Percentiles rank a stretch among this genome's conserved stretches.
Conservation (phyloP, 2,329 filamentous ascomycete genomes). For the Aspergillus pseudoviridinutans region DNA sequence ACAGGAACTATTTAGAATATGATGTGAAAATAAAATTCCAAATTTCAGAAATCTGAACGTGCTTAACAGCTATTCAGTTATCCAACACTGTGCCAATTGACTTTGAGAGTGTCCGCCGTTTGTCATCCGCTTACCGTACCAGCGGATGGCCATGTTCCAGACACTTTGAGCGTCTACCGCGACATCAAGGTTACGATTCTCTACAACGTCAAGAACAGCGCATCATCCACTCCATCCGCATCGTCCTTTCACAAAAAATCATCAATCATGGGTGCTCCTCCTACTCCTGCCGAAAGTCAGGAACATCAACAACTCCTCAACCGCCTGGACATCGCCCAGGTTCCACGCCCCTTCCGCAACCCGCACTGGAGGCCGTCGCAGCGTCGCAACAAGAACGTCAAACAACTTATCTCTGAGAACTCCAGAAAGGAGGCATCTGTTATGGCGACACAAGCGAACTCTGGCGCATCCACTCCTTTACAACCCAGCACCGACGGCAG, state of each 20-base stretch:
- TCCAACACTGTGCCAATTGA: not conserved
- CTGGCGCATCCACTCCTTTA: conserved; percentile 69
- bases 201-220: not conserved
- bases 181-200: not conserved
- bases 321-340: conserved; percentile 81
- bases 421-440: conserved; percentile 85
- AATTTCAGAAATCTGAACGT: not conserved
- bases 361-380: conserved; percentile 85
- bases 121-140: not conserved
- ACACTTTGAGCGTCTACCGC: not conserved
- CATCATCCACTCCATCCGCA: not conserved
- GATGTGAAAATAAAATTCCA: not conserved
- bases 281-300: conserved; percentile 70
- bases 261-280: conserved; percentile 49
- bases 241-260: conserved; percentile 11
- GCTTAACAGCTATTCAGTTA: not conserved
- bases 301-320: conserved; percentile 84
- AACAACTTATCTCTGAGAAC: conserved; percentile 88
- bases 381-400: conserved; percentile 98
- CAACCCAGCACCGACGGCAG: conserved; percentile 39
- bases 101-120: not conserved
- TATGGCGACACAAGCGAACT: conserved; percentile 76
- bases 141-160: not conserved
- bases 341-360: conserved; percentile 87
- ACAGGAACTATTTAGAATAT: not conserved